Base-by-base conservation (phyloP, 1,284 basidiomycete species). In the Coriolopsis trogii region DNA sequence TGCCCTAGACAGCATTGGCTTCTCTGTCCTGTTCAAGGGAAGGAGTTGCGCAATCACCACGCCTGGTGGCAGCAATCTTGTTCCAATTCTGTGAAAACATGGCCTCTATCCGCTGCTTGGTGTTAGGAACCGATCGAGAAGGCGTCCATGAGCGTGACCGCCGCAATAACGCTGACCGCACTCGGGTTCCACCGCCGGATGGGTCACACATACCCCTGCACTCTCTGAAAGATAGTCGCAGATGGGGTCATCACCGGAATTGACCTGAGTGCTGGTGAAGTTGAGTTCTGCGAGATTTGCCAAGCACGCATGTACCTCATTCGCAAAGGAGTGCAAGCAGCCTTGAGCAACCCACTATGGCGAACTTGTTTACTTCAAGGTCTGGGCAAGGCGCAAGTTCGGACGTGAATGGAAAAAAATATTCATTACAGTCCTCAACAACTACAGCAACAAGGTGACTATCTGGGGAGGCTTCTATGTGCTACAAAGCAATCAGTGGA, bases 301-400 rank as follows among this genome's bases (percentile, higher is more conserved):
- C 51, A 76, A 76, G 43, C 60, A 64, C 0, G 51, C 60, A 0
- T 59, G 58, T 0, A 50, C 59, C 18, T 55, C 68, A 0, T 66
- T 75, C 37, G 70, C 72, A 6, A 63, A 68, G 36, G 55, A 58
- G n/a, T 58, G 63, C 18, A 40, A 49, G 61, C 70, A 61, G 65
- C 66, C 50, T 34, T 49, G 3, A 57, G 52, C 47, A 48, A 63
- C 13, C 60, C 55, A 41, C 8, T 46, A 70, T 47, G 70, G 71
- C 12, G 65, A 71, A n/a, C 61, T 64, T 15, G 57, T 74, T 10
- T 69, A 74, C 47, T 63, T 63, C 0, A 71, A 77, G 45, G 41
- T 75, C 0, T 74, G 73, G 73, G 72, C 13, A 67, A 68, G 26
- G 48, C 73, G 10, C 48, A 44, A 7, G 58, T 67, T 6, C 34